Evolutionary conservation across 805 yeast species (phyloP), one percentile per base, ranked within the genome.

Genomic region (Candida tammaniensis): DNA sequence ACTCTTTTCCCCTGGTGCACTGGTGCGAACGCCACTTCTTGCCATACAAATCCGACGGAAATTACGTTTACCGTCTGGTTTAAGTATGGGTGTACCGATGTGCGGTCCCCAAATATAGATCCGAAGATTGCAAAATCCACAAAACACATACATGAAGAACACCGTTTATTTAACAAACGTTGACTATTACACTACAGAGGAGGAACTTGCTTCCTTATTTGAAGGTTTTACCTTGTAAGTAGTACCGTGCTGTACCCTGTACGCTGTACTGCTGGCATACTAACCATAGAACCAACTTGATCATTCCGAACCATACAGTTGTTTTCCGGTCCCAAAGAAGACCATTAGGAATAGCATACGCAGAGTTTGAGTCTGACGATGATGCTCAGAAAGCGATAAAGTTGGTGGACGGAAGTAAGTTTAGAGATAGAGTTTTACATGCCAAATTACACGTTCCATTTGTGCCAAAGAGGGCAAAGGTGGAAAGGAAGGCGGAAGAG

Each of bases 301-400:
- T 78, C 43, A 68, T 78, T 33, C 84, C 83, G 17, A 70, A 72
- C 39, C 74, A 72, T 43, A 72, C 78, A 2, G 63, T 74, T 12
- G 62, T 74, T 21, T 74, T 74, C 9, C 61, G 71, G 27, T 49
- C 49, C 5, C 51, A 49, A 24, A 68, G 64, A 30, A 65, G 57
- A 42, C 74, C 79, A 2, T 56, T 76, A 43, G 91, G 93, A 3
- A 71, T 76, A 30, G 71, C 62, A 1, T 64, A 61, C 35, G 68
- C 61, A n/a, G 66, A 57, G 33, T 59, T 64, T 38, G 51, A 44
- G n/a, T 42, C 44, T 16, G 27, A 32, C 1, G 61, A 56, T 17
- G 55, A 53, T n/a, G 65, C 61, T 5, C 47, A 51, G 12, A 42
- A 42, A 22, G 65, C 53, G 11, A 48, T 56, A 18, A 43, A 47